Conservation (phyloP, 805 yeast species). For the Candida palmyrensis region DNA sequence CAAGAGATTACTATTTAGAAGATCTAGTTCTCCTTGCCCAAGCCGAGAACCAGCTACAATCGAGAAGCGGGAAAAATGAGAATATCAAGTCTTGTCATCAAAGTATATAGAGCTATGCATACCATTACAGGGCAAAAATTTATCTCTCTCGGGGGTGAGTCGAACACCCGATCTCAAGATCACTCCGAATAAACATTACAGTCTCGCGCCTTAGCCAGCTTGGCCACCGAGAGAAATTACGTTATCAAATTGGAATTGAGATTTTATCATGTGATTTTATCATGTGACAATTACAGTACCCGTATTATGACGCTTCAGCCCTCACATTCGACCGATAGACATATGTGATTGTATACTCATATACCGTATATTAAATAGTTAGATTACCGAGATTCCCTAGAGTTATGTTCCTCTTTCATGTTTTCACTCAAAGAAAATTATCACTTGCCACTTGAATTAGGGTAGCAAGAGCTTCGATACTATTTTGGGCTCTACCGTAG, state of each 20-base stretch:
- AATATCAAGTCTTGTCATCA: conserved; percentile 2
- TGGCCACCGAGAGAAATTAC: conserved; percentile 33
- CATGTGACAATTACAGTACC: no score
- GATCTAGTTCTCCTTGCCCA: conserved; percentile 12
- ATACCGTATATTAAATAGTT: neutral
- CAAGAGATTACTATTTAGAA: conserved; percentile 32
- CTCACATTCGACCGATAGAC: no score
- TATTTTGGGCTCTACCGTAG: conserved; percentile 49
- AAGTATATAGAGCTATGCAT: neutral
- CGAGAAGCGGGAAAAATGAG: neutral
- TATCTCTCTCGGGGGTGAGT: conserved; percentile 39
- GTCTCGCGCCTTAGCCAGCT: conserved; percentile 43
- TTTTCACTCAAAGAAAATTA: no score
- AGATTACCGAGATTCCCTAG: neutral
- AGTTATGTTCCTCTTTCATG: neutral
- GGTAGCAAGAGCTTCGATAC: conserved; percentile 40
- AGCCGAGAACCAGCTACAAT: neutral
- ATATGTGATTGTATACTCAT: neutral
- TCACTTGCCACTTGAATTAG: no score
- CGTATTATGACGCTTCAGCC: no score
- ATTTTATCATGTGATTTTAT: no score
- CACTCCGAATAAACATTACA: conserved; percentile 28
- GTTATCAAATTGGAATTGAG: neutral
- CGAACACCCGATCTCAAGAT: conserved; percentile 43
- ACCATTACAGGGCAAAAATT: conserved; percentile 11